Evolutionary conservation across 2,329 filamentous ascomycete genomes (phyloP).

Genomic region (Penicillium hordei): DNA sequence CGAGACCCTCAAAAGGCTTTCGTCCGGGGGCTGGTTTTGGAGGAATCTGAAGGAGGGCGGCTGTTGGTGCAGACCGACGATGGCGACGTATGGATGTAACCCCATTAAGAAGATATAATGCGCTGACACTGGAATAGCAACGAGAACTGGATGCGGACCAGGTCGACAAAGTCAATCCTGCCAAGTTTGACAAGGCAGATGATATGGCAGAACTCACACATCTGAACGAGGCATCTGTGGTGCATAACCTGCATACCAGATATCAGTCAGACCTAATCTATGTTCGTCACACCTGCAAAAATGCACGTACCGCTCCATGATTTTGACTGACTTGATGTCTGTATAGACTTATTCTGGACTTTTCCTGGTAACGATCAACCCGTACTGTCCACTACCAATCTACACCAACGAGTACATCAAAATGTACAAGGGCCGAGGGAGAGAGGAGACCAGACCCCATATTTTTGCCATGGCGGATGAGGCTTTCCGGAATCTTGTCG

Average conservation of each 20-base stretch:
- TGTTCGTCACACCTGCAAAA: slow-evolving; percentile 42
- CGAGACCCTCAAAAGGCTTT: slow-evolving; percentile 85
- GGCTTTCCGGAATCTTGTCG: slow-evolving; percentile 91
- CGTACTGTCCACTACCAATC: slow-evolving; percentile 90
- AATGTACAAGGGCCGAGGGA: slow-evolving; percentile 89
- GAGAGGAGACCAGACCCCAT: slow-evolving; percentile 94
- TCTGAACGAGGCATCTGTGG: slow-evolving; percentile 94
- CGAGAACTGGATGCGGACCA: slow-evolving; percentile 80
- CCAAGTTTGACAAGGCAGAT: slow-evolving; percentile 98
- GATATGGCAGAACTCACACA: slow-evolving; percentile 99
- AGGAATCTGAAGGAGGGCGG: slow-evolving; percentile 68
- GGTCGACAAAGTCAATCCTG: slow-evolving; percentile 98
- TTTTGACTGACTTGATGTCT: slow-evolving; percentile 7
- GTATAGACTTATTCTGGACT: slow-evolving; percentile 86
- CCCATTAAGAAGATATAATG: neutral
- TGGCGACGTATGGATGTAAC: slow-evolving; percentile 65
- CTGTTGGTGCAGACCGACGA: slow-evolving; percentile 91
- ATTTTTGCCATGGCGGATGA: slow-evolving; percentile 98
- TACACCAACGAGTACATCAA: slow-evolving; percentile 97
- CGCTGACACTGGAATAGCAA: slow-evolving; percentile 58
- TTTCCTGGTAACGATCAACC: slow-evolving; percentile 95
- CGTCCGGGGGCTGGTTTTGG: slow-evolving; percentile 85
- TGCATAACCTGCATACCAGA: slow-evolving; percentile 92
- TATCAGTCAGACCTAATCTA: slow-evolving; percentile 96
- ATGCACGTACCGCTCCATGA: neutral